These are phyloP conservation scores for Russula dissimulans DNA, from an alignment of 768 basidiomycete genomes.

Conservation along the genomic window DNA sequence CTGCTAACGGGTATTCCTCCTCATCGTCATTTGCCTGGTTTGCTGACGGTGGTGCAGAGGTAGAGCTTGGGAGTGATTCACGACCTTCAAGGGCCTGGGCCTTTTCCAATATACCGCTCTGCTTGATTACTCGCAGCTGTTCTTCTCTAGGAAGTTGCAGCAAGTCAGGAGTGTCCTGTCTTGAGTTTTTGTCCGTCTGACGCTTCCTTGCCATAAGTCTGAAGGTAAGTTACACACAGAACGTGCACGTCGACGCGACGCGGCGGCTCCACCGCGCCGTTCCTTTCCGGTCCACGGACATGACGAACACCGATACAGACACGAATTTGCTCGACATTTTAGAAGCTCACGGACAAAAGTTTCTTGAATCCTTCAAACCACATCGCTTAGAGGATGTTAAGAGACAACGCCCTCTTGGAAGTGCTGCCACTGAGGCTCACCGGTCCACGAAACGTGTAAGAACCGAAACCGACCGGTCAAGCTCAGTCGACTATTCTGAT, in stretches of 20 bases:
- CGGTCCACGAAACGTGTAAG: not conserved
- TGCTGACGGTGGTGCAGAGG: not conserved
- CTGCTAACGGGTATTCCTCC: slow-evolving; percentile 37
- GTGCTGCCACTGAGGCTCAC: not conserved
- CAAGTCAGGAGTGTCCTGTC: not conserved
- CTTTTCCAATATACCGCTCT: slow-evolving; percentile 34
- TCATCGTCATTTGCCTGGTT: slow-evolving; percentile 23
- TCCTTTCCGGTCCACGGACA: too few species aligned
- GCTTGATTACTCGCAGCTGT: slow-evolving; percentile 13
- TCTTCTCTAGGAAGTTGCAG: slow-evolving; percentile 17
- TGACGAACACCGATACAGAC: slow-evolving; percentile 19
- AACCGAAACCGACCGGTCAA: not conserved
- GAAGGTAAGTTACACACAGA: not conserved
- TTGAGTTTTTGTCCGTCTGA: not conserved
- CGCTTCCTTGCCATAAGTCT: slow-evolving; percentile 5
- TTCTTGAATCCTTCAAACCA: slow-evolving; percentile 34
- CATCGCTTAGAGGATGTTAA: slow-evolving; percentile 22
- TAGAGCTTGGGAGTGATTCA: not conserved
- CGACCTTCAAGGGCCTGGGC: slow-evolving; percentile 12
- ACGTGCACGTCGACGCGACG: not conserved
- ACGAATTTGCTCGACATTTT: slow-evolving; percentile 32
- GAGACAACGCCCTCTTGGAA: not conserved
- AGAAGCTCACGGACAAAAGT: slow-evolving; percentile 39
- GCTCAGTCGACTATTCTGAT: not conserved
- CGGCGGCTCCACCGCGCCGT: too few species aligned